Base-by-base conservation (phyloP, 139 green algal genomes). In the Parachlorella kessleri region DNA sequence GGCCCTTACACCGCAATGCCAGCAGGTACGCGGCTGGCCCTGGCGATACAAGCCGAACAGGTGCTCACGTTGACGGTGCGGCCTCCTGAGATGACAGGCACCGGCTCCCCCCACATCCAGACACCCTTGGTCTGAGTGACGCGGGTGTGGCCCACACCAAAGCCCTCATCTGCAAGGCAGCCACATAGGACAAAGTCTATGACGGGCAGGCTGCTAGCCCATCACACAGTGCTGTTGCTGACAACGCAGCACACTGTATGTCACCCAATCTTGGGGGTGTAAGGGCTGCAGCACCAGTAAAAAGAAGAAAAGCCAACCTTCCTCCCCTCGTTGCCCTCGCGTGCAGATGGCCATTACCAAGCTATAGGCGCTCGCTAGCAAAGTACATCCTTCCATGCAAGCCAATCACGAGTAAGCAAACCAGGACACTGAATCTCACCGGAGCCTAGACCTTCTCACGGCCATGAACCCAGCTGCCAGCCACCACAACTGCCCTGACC, bases 111-210 rank as follows among this genome's bases (percentile, higher is more conserved):
- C 95, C 95, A 98, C 33, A 98, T 48, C 95, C 95, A 98, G 23
- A 98, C 88, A 26, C 94, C 94, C 80, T 98, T 98, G 21, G 95
- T 98, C 83, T 98, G 89, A 5, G 95, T 98, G 37, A 89, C 82
- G 0, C 95, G 90, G 0, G 88, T 96, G 88, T 98, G 95, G 1
- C 95, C 95, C 36, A 98, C 95, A 0, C 94, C 94, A 88, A 98
- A 98, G 30, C 95, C 95, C 70, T 87, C 80, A 66, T 93, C 91
- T 95, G 90, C 65, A 77, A 3, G 63, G n/a, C 6, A 10, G 36
- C 6, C 23, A 33, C 65, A 24, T 71, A 33, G 24, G 32, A 8
- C 74, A 80, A 9, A 80, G 14, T 33, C 4, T 23, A 32, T 36
- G 24, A 35, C 8, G 21, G 32, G 32, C 65, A 23, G 30, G 32